phyloP scores from a whole-genome alignment of 768 basidiomycete genomes.

The Termitomyces sp. region DNA sequence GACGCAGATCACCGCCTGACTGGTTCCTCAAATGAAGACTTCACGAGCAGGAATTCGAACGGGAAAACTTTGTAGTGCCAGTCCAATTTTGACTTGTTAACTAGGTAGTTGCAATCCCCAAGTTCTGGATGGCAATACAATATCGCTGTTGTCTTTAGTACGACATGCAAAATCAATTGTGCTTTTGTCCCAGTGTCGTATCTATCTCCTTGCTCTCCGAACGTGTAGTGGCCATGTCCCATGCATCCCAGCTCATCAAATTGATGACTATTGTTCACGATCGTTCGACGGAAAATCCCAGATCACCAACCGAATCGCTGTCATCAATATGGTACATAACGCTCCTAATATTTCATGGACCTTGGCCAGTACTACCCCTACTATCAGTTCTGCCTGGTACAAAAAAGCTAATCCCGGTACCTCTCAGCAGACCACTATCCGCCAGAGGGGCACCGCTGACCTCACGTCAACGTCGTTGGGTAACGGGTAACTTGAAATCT shows the following conservation, averaged over 20 bases:
- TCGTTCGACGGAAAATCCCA: too few species aligned
- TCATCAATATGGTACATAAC: too few species aligned
- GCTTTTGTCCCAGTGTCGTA: neutral
- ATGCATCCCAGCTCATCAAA: neutral
- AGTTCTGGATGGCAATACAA: neutral
- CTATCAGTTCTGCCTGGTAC: slow-evolving; percentile 43
- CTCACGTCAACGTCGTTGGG: slow-evolving; percentile 51
- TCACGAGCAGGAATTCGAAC: neutral
- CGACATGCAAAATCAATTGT: neutral
- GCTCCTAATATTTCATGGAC: slow-evolving; percentile 34
- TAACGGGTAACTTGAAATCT: slow-evolving; percentile 10
- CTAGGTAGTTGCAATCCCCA: neutral
- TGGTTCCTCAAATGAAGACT: too few species aligned
- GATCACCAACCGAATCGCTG: too few species aligned
- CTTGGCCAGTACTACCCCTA: slow-evolving; percentile 37
- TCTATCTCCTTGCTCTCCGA: slow-evolving; percentile 3
- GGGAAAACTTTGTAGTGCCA: neutral
- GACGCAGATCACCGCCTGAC: too few species aligned
- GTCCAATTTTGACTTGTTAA: neutral
- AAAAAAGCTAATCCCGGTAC: slow-evolving; percentile 29
- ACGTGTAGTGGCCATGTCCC: too few species aligned
- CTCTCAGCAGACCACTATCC: slow-evolving; percentile 35
- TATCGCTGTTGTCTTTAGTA: neutral
- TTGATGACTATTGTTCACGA: too few species aligned
- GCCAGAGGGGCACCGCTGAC: slow-evolving; percentile 30